phyloP scores from a whole-genome alignment of 2,329 filamentous ascomycete species.

The Coleophoma eucalyptorum region DNA sequence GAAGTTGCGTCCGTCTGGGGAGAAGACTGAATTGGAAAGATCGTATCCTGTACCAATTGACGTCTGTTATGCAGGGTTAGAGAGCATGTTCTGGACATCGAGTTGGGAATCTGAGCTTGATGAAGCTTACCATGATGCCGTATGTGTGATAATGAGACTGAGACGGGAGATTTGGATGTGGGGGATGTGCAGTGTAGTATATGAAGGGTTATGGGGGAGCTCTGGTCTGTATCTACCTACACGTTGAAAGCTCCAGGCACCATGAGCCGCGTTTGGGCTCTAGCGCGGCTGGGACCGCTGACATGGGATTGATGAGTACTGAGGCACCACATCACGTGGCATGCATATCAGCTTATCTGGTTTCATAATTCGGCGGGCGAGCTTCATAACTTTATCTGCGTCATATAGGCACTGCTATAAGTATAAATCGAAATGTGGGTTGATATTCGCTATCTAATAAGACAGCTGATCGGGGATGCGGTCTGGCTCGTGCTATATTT shows the following conservation, averaged over 20 bases:
- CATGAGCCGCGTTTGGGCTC: conserved; percentile 22
- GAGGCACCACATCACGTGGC: not conserved
- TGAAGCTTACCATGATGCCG: conserved; percentile 27
- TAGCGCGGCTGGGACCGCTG: conserved; percentile 1
- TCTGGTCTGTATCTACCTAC: conserved; percentile 10
- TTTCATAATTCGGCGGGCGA: no score
- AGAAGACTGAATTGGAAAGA: conserved; percentile 99
- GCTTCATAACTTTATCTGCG: no score
- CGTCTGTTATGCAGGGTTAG: conserved; percentile 56
- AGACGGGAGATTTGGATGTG: not conserved
- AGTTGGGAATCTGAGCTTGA: not conserved
- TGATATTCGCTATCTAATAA: no score
- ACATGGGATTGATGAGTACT: not conserved
- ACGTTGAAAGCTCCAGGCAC: conserved; percentile 24
- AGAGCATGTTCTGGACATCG: not conserved
- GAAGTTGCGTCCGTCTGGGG: conserved; percentile 97
- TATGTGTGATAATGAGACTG: not conserved
- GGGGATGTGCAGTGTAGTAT: not conserved
- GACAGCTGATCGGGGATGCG: no score
- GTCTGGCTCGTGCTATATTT: no score
- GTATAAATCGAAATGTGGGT: no score
- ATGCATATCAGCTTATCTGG: no score
- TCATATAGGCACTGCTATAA: not conserved
- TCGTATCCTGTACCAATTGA: conserved; percentile 99
- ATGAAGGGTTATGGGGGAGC: not conserved